Evolutionary conservation across 2,329 filamentous ascomycete species (phyloP), one percentile per base, ranked within the genome.

Genomic region (Aspergillus neotritici): DNA sequence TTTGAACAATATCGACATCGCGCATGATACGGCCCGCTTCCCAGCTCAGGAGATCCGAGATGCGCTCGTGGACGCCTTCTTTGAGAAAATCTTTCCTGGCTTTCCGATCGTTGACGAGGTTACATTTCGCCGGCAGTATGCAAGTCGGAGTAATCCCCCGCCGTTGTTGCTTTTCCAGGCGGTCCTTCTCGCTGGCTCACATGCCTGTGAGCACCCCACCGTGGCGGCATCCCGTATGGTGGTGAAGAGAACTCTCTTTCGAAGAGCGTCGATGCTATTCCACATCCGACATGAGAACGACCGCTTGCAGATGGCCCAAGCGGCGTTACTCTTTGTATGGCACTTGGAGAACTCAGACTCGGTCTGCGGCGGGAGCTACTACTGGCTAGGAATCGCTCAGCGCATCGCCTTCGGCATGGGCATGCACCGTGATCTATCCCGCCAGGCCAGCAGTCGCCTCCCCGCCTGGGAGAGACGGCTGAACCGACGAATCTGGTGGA

Each of bases 361-460:
- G 5, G 49, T 58, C 1, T 36, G 40, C 15, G 41, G 43, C 15
- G 58, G 60, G 29, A 44, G 47, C 1, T 62, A 51, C 31, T 59
- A 55, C 33, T 62, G 60, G 60, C 32, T 37, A 4, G 60, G 58
- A 16, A 46, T 54, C 29, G 60, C 60, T 2, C 38, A 44, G 12
- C 50, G 60, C n/a, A 58, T 59, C 29, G 57, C 49, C 8, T 57
- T 53, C 37, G 60, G 60, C 8, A 35, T 63, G 29, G 60, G 56
- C 5, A 42, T 56, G 40, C 58, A 63, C 32, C 52, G 58, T 4
- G 12, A 11, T n/a, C 17, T 21, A 21, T 21, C 17, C 17, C 17
- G 17, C 17, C 17, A 21, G 17, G 17, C 17, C 3, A 25, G 34
- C 15, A 12, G 12, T 12, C 12, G 15, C 9, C 16, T 37, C 4